phyloP scores from a whole-genome alignment of 257 asterid species.

The Eucommia ulmoides region DNA sequence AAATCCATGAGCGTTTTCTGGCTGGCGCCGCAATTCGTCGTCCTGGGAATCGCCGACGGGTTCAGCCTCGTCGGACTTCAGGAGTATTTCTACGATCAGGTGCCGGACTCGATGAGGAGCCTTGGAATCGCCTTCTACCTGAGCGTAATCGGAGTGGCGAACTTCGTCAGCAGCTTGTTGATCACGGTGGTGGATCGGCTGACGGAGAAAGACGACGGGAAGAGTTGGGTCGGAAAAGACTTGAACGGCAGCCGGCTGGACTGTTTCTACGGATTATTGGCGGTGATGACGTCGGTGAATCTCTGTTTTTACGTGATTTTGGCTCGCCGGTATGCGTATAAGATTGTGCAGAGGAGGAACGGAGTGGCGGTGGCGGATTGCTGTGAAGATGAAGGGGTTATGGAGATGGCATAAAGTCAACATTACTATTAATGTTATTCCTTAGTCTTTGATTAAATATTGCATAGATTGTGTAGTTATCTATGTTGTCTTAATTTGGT shows the following conservation, averaged over 20 bases:
- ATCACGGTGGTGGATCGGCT: constrained; percentile 51
- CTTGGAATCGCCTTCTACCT: constrained; percentile 71
- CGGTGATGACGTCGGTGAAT: constrained; percentile 34
- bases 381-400: constrained; percentile 13
- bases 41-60: constrained; percentile 59
- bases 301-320: constrained; percentile 31
- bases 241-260: constrained; percentile 31
- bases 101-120: constrained; percentile 86
- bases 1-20: constrained; percentile 79
- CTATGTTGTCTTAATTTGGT: too few relatives aligned
- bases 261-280: constrained; percentile 39
- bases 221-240: constrained; percentile 45
- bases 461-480: too few relatives aligned
- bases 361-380: constrained; percentile 41
- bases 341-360: constrained; percentile 39
- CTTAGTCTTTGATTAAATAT: too few relatives aligned
- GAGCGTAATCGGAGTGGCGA: constrained; percentile 60
- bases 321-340: constrained; percentile 50
- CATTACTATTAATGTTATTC: too few relatives aligned
- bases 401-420: constrained; percentile 23
- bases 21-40: constrained; percentile 76
- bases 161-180: constrained; percentile 50
- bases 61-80: constrained; percentile 78
- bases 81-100: constrained; percentile 74
- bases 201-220: constrained; percentile 33